Percentiles rank a stretch among this genome's conserved stretches.
Conservation (phyloP, 805 yeast genomes). For the Scheffersomyces spartinae region DNA sequence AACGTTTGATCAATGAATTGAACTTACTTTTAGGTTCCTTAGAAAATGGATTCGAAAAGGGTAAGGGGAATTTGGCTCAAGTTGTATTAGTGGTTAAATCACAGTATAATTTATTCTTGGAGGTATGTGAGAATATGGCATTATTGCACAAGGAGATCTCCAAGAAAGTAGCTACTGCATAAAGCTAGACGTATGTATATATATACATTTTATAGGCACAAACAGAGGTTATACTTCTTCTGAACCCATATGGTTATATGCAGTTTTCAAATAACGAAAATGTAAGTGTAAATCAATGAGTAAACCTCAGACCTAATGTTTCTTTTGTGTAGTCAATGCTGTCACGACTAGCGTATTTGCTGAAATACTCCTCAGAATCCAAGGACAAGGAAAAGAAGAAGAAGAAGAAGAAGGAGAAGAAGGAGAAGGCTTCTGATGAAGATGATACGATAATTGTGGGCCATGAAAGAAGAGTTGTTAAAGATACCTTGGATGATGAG, state of each 20-base stretch:
- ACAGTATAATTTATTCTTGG: conserved; percentile 64
- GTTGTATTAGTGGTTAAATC: conserved; percentile 54
- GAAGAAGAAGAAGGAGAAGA: conserved; percentile 8
- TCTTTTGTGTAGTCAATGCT: background rate
- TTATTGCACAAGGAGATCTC: conserved; percentile 41
- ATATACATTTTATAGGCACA: conserved; percentile 1
- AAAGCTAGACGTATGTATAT: background rate
- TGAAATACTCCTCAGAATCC: conserved; percentile 11
- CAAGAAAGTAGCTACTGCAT: conserved; percentile 2
- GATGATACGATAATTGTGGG: too few relatives aligned
- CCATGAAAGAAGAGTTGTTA: too few relatives aligned
- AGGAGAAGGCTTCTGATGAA: too few relatives aligned
- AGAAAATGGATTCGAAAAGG: too few relatives aligned
- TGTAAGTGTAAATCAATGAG: background rate
- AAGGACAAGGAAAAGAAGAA: conserved; percentile 13
- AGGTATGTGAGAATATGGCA: conserved; percentile 62
- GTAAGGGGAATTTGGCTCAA: too few relatives aligned
- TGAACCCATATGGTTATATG: background rate
- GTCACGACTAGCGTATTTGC: conserved; percentile 3
- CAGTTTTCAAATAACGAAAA: background rate
- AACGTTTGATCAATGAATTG: conserved; percentile 50
- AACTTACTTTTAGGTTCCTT: conserved; percentile 38
- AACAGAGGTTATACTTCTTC: conserved; percentile 1
- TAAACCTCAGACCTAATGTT: conserved; percentile 2
- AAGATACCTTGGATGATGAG: conserved; percentile 4